Evolutionary conservation across 2,329 filamentous ascomycete species (phyloP), one percentile per base, ranked within the genome.

Genomic region (Aureobasidium uvarum): DNA sequence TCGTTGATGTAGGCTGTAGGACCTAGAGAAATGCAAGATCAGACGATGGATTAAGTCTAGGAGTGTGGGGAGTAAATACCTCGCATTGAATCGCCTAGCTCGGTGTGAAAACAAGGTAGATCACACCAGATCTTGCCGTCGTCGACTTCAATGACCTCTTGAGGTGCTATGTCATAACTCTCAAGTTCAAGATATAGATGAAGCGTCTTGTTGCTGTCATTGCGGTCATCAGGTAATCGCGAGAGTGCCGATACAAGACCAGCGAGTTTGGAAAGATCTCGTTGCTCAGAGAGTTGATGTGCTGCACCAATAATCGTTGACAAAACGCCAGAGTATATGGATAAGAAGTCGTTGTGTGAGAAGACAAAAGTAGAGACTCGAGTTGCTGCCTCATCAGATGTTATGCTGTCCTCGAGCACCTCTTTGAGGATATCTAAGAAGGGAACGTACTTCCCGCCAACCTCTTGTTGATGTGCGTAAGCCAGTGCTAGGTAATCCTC

Each of bases 1-100:
- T 51, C 45, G 23, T 39, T 51, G 28, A 62, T 50, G 28, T 46
- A 62, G 43, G 45, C 45, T n/a, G 41, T 46, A 16, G 45, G 45
- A 51, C 45, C 58, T 62, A 5, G 7, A 5, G 2, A 18, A 2
- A 14, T 10, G 11, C 1, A 8, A 20, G 5, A 25, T 62, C 5
- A 62, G 45, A 18, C 14, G 13, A 3, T n/a, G 28, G 2, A 13
- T n/a, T 11, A 4, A 31, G 2, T 10, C 6, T 1, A 14, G n/a
- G 20, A 14, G 18, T 10, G 10, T 2, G 7, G 13, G 33, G 2
- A 23, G 18, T 1, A 25, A 23, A 14, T 62, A 62, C 58, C 58
- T 28, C 38, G 33, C 58, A 62, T 62, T 20, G n/a, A 39, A 25
- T 62, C 45, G 13, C 58, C 5, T 13, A 62, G 33, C n/a, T 31